Conservation (phyloP, 2,329 filamentous ascomycete species). For the Clarireedia monteithiana region DNA sequence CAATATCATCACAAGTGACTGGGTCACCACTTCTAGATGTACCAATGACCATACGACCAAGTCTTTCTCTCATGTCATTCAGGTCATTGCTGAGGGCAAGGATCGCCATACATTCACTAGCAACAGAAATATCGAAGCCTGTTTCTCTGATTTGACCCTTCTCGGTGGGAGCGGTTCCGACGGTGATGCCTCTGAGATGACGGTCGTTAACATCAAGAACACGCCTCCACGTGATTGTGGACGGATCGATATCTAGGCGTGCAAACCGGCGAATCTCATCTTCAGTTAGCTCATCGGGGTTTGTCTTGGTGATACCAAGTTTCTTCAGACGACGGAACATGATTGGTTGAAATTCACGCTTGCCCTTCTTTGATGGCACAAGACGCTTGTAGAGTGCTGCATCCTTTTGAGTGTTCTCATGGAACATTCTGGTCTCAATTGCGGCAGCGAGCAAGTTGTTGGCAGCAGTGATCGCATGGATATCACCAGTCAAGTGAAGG, state of each 20-base stretch:
- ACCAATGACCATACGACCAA: conserved; percentile 93
- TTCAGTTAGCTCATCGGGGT: conserved; percentile 81
- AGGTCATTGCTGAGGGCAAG: conserved; percentile 86
- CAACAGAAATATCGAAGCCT: conserved; percentile 95
- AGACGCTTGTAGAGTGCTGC: conserved; percentile 78
- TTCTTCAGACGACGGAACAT: conserved; percentile 94
- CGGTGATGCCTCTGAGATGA: conserved; percentile 80
- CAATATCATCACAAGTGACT: conserved; percentile 92
- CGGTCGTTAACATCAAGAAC: conserved; percentile 97
- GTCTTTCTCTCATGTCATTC: conserved; percentile 81
- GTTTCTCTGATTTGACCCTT: conserved; percentile 83
- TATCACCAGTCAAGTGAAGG: conserved; percentile 92
- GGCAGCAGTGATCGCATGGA: conserved; percentile 92
- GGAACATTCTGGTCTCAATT: conserved; percentile 97
- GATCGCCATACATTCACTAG: conserved; percentile 97
- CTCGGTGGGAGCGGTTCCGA: conserved; percentile 84
- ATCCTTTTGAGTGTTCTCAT: conserved; percentile 92
- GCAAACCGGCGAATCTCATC: conserved; percentile 86
- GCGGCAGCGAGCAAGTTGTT: conserved; percentile 96
- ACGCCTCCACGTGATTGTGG: conserved; percentile 94
- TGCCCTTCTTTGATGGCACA: conserved; percentile 84
- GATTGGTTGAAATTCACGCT: conserved; percentile 76
- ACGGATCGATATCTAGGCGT: conserved; percentile 91
- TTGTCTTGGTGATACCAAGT: conserved; percentile 89
- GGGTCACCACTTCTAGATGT: conserved; percentile 80